Evolutionary conservation across 2,329 filamentous ascomycete genomes (phyloP), one percentile per base, ranked within the genome.

Genomic region (Microdochium nivale): DNA sequence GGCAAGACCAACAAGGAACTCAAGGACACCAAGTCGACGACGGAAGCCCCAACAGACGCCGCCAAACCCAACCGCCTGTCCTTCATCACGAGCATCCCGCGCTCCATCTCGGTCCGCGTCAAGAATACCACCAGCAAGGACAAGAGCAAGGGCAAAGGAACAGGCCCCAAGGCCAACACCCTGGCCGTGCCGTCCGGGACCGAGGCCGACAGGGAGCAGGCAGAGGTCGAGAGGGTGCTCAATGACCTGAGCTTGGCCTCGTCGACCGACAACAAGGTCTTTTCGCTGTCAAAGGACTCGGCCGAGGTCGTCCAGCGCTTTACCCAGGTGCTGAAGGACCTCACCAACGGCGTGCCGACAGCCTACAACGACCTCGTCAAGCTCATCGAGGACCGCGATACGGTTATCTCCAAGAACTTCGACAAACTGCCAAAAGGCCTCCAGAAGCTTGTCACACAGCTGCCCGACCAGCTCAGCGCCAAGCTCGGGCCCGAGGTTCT

Each of bases 271-370:
- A 94, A 95, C 71, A 86, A 84, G 53, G 88, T 88, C 54, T 88
- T 96, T 67, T 86, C 85, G 13, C 79, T 96, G 52, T 88, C 88
- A n/a, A 80, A 83, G 53, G 90, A 95, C 60, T 92, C 89, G 0
- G 84, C 90, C 55, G 86, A 89, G 56, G 78, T 96, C 27, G 80
- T 96, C 49, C 80, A 83, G 51, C 83, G 85, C 55, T 99, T 99
- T 76, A 95, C 90, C 1, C 76, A 90, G 52, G 85, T 96, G 32
- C 87, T 99, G 63, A 94, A 92, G 65, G 94, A 99, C 65, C 80
- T 96, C 16, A 81, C 94, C 61, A 91, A 90, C 65, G 94, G 94
- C 55, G 94, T 90, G 1, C 94, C 94, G 2, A 96, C 92, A 0
- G 94, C 94, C 2, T 96, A 95, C 67, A 79, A 87, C 63, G 94